Evolutionary conservation across 2,329 filamentous ascomycete genomes (phyloP).

Genomic region (Bipolaris gigantea): DNA sequence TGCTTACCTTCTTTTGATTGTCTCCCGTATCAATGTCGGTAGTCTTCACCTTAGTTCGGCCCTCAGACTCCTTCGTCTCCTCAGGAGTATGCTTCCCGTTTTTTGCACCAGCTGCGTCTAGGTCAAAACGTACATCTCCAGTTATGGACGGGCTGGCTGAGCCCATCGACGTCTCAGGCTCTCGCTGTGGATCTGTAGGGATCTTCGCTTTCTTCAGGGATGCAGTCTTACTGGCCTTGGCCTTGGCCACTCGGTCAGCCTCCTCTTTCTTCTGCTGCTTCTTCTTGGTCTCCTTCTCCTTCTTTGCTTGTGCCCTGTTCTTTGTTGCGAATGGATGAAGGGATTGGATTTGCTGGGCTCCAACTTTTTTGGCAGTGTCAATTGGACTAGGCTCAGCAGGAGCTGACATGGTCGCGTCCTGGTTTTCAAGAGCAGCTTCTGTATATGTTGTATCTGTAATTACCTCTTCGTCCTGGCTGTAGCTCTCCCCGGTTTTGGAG

Average conservation of each 20-base stretch:
- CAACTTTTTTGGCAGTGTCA: slow-evolving; percentile 22
- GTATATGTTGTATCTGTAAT: neutral
- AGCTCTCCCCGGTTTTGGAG: neutral
- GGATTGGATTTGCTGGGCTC: slow-evolving; percentile 34
- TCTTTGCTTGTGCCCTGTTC: slow-evolving; percentile 34
- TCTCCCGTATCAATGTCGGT: neutral
- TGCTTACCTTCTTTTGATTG: neutral
- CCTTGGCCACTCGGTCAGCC: slow-evolving; percentile 12
- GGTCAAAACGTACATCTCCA: neutral
- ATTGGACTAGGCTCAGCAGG: neutral
- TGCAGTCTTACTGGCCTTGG: slow-evolving; percentile 8
- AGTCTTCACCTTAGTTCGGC: neutral
- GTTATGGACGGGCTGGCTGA: neutral
- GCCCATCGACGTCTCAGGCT: neutral
- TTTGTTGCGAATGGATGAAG: slow-evolving; percentile 34
- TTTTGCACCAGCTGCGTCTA: neutral
- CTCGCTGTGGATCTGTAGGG: neutral
- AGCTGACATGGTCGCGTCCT: neutral
- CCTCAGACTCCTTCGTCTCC: slow-evolving; percentile 2
- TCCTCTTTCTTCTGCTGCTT: slow-evolving; percentile 39
- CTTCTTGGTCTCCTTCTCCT: slow-evolving; percentile 42
- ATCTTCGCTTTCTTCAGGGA: slow-evolving; percentile 4
- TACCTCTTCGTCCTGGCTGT: neutral
- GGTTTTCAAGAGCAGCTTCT: neutral
- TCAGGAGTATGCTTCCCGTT: neutral